phyloP scores from a whole-genome alignment of 805 yeast genomes.

The Nakazawaea peltata region DNA sequence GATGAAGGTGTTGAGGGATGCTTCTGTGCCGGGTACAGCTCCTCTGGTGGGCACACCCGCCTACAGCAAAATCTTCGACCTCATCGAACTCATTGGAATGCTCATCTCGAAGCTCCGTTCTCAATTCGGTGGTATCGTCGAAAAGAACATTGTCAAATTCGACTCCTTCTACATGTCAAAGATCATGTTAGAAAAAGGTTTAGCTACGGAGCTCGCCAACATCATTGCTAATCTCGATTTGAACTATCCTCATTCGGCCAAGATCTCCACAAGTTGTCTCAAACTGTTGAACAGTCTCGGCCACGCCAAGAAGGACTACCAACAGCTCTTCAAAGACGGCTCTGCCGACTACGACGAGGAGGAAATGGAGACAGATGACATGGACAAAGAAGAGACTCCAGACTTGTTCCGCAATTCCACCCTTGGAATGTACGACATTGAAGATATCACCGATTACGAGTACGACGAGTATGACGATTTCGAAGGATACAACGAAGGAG shows the following conservation, averaged over 20 bases:
- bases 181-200: constrained; percentile 59
- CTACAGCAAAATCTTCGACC: constrained; percentile 48
- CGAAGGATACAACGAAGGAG: constrained; percentile 12
- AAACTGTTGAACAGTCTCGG: constrained; percentile 53
- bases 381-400: constrained; percentile 65
- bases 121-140: constrained; percentile 34
- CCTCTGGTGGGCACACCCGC: constrained; percentile 29
- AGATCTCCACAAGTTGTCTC: constrained; percentile 49
- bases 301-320: constrained; percentile 46
- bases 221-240: constrained; percentile 63
- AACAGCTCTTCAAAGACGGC: constrained; percentile 45
- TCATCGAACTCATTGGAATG: constrained; percentile 39
- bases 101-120: constrained; percentile 35
- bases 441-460: constrained; percentile 58
- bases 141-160: constrained; percentile 37
- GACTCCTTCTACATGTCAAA: constrained; percentile 62
- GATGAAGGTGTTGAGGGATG: constrained; percentile 52
- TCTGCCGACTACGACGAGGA: constrained; percentile 49
- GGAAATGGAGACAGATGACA: constrained; percentile 46
- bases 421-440: constrained; percentile 88
- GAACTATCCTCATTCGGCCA: constrained; percentile 60
- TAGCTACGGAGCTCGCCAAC: constrained; percentile 48
- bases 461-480: constrained; percentile 44
- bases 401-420: constrained; percentile 85
- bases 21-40: constrained; percentile 24